phyloP scores from a whole-genome alignment of 768 basidiomycete genomes.

The Amanita jacksonii region DNA sequence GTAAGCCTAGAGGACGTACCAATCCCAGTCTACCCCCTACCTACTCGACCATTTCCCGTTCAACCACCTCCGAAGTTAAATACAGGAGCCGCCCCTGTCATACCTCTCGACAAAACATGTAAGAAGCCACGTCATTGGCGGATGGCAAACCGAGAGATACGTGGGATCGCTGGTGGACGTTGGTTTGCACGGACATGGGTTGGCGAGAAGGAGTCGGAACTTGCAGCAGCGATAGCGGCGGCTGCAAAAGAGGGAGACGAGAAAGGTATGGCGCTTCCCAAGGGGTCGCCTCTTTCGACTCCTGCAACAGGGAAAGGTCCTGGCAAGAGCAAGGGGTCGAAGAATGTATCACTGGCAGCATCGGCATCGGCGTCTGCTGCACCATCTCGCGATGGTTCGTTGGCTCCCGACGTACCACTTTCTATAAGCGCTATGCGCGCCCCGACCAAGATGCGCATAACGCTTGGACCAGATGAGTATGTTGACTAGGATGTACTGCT shows the following conservation, averaged over 20 bases:
- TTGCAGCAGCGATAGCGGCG: slow-evolving; percentile 28
- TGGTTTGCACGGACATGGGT: slow-evolving; percentile 80
- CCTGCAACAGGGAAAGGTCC: slow-evolving; percentile 29
- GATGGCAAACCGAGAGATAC: slow-evolving; percentile 62
- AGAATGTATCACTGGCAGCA: slow-evolving; percentile 25
- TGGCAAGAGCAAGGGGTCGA: slow-evolving; percentile 33
- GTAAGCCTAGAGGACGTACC: slow-evolving; percentile 49
- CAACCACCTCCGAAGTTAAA: slow-evolving; percentile 71
- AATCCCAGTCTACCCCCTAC: slow-evolving; percentile 67
- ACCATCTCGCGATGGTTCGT: slow-evolving; percentile 51
- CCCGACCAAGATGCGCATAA: slow-evolving; percentile 58
- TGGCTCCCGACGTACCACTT: slow-evolving; percentile 32
- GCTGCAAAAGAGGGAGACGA: slow-evolving; percentile 25
- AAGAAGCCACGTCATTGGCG: slow-evolving; percentile 67
- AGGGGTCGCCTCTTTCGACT: slow-evolving; percentile 38
- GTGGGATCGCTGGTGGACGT: slow-evolving; percentile 75
- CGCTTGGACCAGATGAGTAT: slow-evolving; percentile 7
- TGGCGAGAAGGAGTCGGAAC: slow-evolving; percentile 73
- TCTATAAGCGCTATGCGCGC: slow-evolving; percentile 30
- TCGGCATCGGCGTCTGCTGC: slow-evolving; percentile 31
- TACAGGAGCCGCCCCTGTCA: slow-evolving; percentile 57
- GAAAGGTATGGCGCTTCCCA: slow-evolving; percentile 24
- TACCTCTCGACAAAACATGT: slow-evolving; percentile 56
- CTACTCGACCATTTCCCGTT: slow-evolving; percentile 77
- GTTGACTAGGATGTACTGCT: background rate